Evolutionary conservation across 495 filamentous ascomycete species (phyloP), one percentile per base, ranked within the genome.

Genomic region (Gamarada debralockiae): DNA sequence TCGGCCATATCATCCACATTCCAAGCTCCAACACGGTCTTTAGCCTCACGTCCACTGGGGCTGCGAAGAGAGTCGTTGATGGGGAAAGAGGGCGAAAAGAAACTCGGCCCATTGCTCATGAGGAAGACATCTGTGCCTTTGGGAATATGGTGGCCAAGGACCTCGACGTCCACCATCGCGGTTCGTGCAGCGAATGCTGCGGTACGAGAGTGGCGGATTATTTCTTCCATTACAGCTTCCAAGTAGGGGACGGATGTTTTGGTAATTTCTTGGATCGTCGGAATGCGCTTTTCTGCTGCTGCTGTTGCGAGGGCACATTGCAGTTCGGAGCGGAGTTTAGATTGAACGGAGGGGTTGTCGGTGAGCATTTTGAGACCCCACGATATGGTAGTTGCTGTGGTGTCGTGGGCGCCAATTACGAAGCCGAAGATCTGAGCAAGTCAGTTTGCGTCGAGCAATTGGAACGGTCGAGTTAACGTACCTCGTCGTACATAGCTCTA

Each of bases 221-320:
- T 61, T 43, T 75, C 72, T 36, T 72, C 70, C 17, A 70, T 48
- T 1, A 64, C 53, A 6, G 69, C 72, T 24, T 73, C 64, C 2
- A 75, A 56, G 47, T 69, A 73, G 0, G 66, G 70, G 14, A 69
- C 38, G 3, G 34, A 31, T 0, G 48, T 51, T 14, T 55, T 56
- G 12, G 23, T 47, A 17, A 71, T 57, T 49, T 70, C 67, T 18
- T 50, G 27, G 25, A 47, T 39, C 6, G 59, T 62, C 2, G 62
- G 64, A 27, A 48, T 47, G 18, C 58, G 52, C 0, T 38, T 36
- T 21, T 62, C 50, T 13, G 23, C 50, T 21, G 34, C n/a, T 0
- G 66, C 65, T 22, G 36, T 23, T 9, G 58, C 10, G 36, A 55
- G 63, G n/a, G 57, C 55, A 15, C 34, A 27, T 5, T 42, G 52